Evolutionary conservation across 768 basidiomycete species (phyloP).

Genomic region (Psilocybe sp.): DNA sequence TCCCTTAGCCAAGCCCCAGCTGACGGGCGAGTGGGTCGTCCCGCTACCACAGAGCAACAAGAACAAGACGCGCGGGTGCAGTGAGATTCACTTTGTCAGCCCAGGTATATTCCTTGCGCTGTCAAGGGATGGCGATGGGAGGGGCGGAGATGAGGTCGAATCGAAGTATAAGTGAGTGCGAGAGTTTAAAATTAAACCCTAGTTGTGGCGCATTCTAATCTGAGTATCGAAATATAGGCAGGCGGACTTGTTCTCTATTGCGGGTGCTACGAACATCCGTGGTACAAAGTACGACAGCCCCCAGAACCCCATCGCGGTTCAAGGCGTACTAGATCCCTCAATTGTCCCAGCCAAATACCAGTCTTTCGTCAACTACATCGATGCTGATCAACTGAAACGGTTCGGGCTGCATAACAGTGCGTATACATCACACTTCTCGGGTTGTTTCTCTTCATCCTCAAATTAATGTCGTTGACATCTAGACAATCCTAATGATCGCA

Average conservation of each 20-base stretch:
- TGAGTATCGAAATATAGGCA: conserved; percentile 33
- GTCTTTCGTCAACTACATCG: conserved; percentile 53
- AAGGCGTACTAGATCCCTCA: conserved; percentile 41
- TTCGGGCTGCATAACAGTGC: conserved; percentile 65
- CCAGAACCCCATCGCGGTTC: conserved; percentile 45
- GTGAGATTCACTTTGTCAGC: conserved; percentile 57
- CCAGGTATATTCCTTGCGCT: conserved; percentile 55
- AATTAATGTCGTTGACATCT: background rate
- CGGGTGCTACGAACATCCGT: conserved; percentile 59
- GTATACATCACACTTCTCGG: conserved; percentile 5
- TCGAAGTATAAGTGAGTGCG: conserved; percentile 60
- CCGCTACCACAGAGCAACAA: conserved; percentile 52
- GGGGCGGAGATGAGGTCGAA: conserved; percentile 46
- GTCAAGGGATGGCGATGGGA: conserved; percentile 58
- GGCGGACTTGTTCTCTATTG: conserved; percentile 57
- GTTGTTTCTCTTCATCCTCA: background rate
- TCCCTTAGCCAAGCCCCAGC: conserved; percentile 26
- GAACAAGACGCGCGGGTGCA: conserved; percentile 47
- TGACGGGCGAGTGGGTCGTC: conserved; percentile 60
- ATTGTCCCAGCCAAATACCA: conserved; percentile 55
- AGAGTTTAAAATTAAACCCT: too few species aligned
- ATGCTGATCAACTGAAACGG: conserved; percentile 49
- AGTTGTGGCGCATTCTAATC: too few species aligned
- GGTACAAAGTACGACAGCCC: conserved; percentile 55
- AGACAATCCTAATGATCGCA: conserved; percentile 48